A percentile compares a stretch with the other conserved stretches of the same genome.
phyloP scores from a whole-genome alignment of 2,329 filamentous ascomycete species.

The Exophiala xenobiotica region DNA sequence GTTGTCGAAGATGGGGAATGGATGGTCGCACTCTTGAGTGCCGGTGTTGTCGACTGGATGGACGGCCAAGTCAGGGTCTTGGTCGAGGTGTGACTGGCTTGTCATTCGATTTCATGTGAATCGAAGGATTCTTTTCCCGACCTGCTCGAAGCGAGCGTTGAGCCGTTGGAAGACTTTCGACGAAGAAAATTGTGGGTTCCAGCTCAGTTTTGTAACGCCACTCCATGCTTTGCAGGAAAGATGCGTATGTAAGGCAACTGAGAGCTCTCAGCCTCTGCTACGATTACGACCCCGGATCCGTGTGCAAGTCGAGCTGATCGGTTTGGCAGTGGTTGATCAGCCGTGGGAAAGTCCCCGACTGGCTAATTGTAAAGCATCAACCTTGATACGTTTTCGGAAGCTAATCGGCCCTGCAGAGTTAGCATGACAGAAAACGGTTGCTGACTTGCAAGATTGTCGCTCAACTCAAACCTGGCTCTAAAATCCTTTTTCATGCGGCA shows the following conservation, averaged over 20 bases:
- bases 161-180: background rate
- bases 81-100: constrained; percentile 36
- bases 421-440: background rate
- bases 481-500: no score
- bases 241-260: no score
- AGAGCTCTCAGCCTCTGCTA: no score
- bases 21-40: constrained; percentile 45
- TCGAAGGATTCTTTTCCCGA: background rate
- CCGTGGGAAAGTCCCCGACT: no score
- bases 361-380: no score
- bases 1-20: constrained; percentile 45
- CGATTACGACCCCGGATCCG: no score
- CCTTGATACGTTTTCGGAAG: background rate
- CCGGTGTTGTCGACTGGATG: constrained; percentile 48
- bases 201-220: background rate
- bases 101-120: background rate
- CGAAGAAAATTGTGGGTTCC: background rate
- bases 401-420: background rate
- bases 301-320: background rate
- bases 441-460: background rate
- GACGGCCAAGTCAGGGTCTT: constrained; percentile 46
- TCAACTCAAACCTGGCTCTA: background rate
- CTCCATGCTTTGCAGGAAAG: background rate
- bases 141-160: background rate
- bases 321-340: background rate